A percentile compares a stretch with the other conserved stretches of the same genome.
Conservation (phyloP, 306 rosid species). For the Vigna radiata region DNA sequence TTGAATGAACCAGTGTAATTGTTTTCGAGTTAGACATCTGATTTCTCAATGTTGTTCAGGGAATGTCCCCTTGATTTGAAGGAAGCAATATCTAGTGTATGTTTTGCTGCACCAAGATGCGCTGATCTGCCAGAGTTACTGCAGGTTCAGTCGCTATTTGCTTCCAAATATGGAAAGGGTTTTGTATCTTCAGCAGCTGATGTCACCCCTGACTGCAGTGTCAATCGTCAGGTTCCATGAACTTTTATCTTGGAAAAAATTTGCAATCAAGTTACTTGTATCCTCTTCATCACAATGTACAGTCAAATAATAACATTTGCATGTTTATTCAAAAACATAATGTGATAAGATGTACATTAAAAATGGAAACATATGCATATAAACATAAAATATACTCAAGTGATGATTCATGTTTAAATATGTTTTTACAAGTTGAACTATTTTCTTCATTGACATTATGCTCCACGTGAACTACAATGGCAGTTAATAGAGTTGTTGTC, state of each 20-base stretch:
- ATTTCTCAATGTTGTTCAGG: constrained; percentile 51
- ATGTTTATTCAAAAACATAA: too few relatives aligned
- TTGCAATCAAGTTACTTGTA: neutral
- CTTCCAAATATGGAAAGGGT: constrained; percentile 81
- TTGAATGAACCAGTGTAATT: neutral
- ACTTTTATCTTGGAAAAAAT: constrained; percentile 20
- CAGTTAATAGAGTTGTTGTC: constrained; percentile 89
- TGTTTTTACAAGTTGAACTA: neutral
- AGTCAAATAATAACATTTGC: neutral
- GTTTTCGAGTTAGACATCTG: constrained; percentile 18
- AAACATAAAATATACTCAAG: too few relatives aligned
- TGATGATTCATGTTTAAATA: too few relatives aligned
- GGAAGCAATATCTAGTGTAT: constrained; percentile 90
- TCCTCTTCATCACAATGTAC: neutral
- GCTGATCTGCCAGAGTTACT: constrained; percentile 85
- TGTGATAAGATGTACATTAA: too few relatives aligned
- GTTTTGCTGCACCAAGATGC: constrained; percentile 97
- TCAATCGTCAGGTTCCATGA: constrained; percentile 84
- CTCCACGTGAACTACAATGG: constrained; percentile 43
- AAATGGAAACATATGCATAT: neutral
- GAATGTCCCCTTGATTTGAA: constrained; percentile 92
- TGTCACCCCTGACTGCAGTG: constrained; percentile 87
- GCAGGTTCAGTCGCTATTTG: constrained; percentile 87
- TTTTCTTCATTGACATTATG: constrained; percentile 22
- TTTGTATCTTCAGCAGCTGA: constrained; percentile 82